These are phyloP conservation scores for Dryadomyces sulphureus DNA, from an alignment of 2,329 filamentous ascomycete species.

Conservation along the genomic window DNA sequence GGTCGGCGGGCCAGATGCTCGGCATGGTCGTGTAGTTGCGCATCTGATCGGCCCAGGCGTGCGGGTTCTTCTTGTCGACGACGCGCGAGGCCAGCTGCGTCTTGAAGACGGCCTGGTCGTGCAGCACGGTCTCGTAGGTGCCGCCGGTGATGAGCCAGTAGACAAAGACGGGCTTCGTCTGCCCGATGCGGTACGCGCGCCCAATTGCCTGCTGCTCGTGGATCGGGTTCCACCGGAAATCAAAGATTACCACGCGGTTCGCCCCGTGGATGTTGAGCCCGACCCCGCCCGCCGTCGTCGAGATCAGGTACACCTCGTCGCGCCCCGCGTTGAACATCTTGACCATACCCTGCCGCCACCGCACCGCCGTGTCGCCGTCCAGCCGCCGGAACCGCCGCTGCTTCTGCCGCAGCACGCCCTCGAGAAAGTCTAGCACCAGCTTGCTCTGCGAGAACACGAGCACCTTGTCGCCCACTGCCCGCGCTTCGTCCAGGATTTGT, in stretches of 20 bases:
- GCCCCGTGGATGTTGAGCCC: constrained; percentile 75
- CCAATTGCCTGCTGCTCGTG: constrained; percentile 80
- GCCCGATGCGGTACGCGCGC: constrained; percentile 72
- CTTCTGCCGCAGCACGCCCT: constrained; percentile 35
- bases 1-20: constrained; percentile 31
- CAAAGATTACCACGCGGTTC: constrained; percentile 75
- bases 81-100: constrained; percentile 64
- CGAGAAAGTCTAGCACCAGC: constrained; percentile 54
- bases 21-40: constrained; percentile 46
- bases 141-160: constrained; percentile 69
- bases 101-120: constrained; percentile 69
- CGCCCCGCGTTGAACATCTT: constrained; percentile 52
- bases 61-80: constrained; percentile 67
- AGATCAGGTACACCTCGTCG: constrained; percentile 59
- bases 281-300: constrained; percentile 66
- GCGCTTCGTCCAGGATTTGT: constrained; percentile 53
- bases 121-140: constrained; percentile 62
- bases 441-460: constrained; percentile 69
- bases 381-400: constrained; percentile 40
- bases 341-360: constrained; percentile 43
- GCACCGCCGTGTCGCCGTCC: constrained; percentile 48
- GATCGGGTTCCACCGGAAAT: constrained; percentile 67
- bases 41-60: constrained; percentile 47
- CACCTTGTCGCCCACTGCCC: constrained; percentile 51
- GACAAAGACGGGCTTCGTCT: constrained; percentile 66